These are phyloP conservation scores for Boehmeria nivea DNA, from an alignment of 306 rosid genomes.

Conservation along the genomic window DNA sequence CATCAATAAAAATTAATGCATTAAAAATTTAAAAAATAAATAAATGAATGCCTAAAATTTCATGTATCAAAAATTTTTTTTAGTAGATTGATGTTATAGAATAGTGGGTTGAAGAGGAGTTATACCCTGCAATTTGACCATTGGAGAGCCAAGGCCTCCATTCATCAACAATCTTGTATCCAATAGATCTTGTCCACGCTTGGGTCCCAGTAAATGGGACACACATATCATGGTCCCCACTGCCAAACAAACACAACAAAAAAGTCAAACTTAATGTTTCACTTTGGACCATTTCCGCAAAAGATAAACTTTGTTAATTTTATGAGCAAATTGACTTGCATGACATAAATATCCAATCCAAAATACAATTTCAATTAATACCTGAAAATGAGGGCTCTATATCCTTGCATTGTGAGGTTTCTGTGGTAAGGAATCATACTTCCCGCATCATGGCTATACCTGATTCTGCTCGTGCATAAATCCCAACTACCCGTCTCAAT, in stretches of 20 bases:
- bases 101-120: neutral
- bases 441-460: conserved; percentile 36
- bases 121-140: conserved; percentile 59
- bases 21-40: too few species aligned
- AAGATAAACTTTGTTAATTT: neutral
- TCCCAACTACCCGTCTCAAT: conserved; percentile 51
- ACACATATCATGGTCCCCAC: conserved; percentile 85
- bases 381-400: conserved; percentile 62
- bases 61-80: too few species aligned
- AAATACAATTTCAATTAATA: too few species aligned
- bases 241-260: conserved; percentile 12
- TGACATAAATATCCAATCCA: neutral
- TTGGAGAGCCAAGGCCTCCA: conserved; percentile 59
- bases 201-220: conserved; percentile 75
- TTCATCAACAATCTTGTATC: conserved; percentile 47
- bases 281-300: neutral
- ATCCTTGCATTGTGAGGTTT: conserved; percentile 50
- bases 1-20: too few species aligned
- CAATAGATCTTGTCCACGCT: conserved; percentile 69
- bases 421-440: conserved; percentile 75
- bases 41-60: too few species aligned
- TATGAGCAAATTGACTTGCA: too few species aligned
- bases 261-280: neutral
- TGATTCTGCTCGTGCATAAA: conserved; percentile 45
- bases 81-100: too few species aligned